phyloP scores from a whole-genome alignment of 2,329 filamentous ascomycete species.

The Diaporthe humulicola region DNA sequence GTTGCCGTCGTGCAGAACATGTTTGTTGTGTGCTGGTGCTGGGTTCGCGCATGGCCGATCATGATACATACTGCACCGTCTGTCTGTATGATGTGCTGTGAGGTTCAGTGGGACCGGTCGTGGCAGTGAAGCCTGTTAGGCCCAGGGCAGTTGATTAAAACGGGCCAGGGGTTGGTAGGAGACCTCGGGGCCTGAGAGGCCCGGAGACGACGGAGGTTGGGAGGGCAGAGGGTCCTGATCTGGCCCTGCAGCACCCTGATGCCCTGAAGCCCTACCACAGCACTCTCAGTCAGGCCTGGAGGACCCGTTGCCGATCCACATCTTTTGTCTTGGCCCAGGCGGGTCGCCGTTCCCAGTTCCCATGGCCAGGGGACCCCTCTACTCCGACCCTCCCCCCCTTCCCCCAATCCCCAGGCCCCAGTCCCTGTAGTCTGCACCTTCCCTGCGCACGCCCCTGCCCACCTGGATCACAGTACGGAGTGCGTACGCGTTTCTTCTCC shows the following conservation, averaged over 20 bases:
- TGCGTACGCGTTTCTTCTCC: not conserved
- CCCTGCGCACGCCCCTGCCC: constrained; percentile 20
- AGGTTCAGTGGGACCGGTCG: constrained; percentile 9
- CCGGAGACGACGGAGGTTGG: not conserved
- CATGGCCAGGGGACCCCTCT: not conserved
- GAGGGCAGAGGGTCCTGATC: not conserved
- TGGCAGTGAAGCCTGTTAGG: constrained; percentile 6
- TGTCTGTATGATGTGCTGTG: constrained; percentile 1
- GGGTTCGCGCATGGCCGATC: not conserved
- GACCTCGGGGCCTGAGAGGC: not conserved
- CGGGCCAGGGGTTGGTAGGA: constrained; percentile 12
- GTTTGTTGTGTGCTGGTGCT: constrained; percentile 1
- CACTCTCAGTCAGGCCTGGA: no score
- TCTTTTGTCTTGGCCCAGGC: constrained; percentile 22
- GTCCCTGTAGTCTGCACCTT: constrained; percentile 12
- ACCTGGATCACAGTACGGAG: constrained; percentile 15
- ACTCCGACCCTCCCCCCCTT: not conserved
- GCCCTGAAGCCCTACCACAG: constrained; percentile 1
- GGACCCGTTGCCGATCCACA: constrained; percentile 29
- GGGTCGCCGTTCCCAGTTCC: constrained; percentile 18
- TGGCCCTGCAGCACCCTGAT: not conserved
- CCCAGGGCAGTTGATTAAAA: constrained; percentile 12
- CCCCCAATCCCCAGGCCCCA: constrained; percentile 3
- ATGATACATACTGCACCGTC: constrained; percentile 1
- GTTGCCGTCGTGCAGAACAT: constrained; percentile 17